phyloP scores from a whole-genome alignment of 106 monocot species.

The Xerophyta viscosa region DNA sequence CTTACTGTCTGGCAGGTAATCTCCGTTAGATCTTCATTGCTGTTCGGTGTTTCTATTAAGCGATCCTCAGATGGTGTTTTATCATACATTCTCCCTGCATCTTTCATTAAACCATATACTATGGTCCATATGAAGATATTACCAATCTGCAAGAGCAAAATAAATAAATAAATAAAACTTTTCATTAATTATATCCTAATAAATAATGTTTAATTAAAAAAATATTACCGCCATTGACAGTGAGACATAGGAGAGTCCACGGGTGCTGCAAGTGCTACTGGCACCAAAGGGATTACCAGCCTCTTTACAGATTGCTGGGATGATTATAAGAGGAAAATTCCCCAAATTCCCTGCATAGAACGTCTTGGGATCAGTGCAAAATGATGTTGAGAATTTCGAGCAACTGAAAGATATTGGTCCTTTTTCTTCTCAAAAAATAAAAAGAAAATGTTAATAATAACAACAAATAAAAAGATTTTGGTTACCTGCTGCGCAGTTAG shows the following conservation, averaged over 20 bases:
- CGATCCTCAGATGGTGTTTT: not conserved
- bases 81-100: constrained; percentile 9
- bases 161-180: not conserved
- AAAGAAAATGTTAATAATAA: no score
- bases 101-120: constrained; percentile 30
- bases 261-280: constrained; percentile 17
- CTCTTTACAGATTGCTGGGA: constrained; percentile 54
- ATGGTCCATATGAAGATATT: constrained; percentile 57
- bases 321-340: constrained; percentile 39
- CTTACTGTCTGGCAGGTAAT: no score
- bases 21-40: not conserved
- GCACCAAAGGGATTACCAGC: constrained; percentile 55
- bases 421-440: no score
- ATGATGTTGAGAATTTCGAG: not conserved
- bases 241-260: constrained; percentile 55
- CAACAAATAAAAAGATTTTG: no score
- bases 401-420: no score
- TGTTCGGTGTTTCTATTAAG: not conserved
- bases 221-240: constrained; percentile 73
- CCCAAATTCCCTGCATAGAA: constrained; percentile 55
- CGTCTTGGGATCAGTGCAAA: not conserved
- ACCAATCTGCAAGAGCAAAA: constrained; percentile 30
- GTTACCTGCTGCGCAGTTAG: constrained; percentile 44
- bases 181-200: no score
- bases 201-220: no score